These are phyloP conservation scores for Naegleria fowleri DNA, from an alignment of 208 protist genomes.

Conservation along the genomic window DNA sequence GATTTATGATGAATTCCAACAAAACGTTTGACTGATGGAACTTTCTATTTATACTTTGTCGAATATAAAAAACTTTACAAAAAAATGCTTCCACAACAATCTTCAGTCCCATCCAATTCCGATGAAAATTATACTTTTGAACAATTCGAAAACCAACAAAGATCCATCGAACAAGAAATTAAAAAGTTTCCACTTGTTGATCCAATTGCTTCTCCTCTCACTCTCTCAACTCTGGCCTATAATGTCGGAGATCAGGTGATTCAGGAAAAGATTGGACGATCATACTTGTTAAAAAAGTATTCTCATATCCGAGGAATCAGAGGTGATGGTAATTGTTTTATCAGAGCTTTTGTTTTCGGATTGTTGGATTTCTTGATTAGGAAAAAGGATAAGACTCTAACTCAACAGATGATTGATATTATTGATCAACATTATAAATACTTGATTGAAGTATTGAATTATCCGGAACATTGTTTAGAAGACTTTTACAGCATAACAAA, in stretches of 20 bases:
- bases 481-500: neutral
- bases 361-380: neutral
- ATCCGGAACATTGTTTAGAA: neutral
- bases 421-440: neutral
- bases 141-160: conserved; percentile 4
- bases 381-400: neutral
- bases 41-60: too few relatives aligned
- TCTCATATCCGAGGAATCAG: neutral
- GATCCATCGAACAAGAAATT: neutral
- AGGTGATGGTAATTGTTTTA: conserved; percentile 15
- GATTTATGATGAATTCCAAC: too few relatives aligned
- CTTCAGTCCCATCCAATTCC: too few relatives aligned
- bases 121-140: neutral
- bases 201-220: neutral
- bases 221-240: neutral
- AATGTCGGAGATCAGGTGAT: neutral
- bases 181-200: neutral
- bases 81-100: too few relatives aligned
- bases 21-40: too few relatives aligned
- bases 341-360: neutral
- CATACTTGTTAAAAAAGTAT: neutral
- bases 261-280: neutral
- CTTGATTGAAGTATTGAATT: neutral
- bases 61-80: too few relatives aligned
- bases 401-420: neutral